phyloP scores from a whole-genome alignment of 2,329 filamentous ascomycete species.

The Curvularia eragrostidis region DNA sequence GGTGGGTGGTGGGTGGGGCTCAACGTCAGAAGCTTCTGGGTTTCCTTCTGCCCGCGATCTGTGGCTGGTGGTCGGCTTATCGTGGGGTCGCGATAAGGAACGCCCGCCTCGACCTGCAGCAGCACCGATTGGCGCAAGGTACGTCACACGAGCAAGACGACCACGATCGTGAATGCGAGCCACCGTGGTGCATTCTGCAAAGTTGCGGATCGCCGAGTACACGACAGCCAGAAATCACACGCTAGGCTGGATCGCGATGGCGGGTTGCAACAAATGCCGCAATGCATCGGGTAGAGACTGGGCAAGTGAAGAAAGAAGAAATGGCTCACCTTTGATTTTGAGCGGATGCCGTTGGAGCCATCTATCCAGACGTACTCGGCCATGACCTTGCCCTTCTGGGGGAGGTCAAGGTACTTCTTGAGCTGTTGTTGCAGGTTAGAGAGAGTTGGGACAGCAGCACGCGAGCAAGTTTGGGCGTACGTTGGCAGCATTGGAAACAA shows the following conservation, averaged over 20 bases:
- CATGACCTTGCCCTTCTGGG: slow-evolving; percentile 87
- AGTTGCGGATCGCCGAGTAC: slow-evolving; percentile 14
- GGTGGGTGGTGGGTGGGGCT: slow-evolving; percentile 5
- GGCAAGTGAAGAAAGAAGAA: background rate
- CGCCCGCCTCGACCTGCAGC: slow-evolving; percentile 19
- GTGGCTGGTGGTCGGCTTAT: slow-evolving; percentile 31
- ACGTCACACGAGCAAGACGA: slow-evolving; percentile 29
- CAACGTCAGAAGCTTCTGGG: slow-evolving; percentile 15
- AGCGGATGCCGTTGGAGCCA: slow-evolving; percentile 79
- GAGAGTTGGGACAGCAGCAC: slow-evolving; percentile 14
- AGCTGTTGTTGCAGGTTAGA: slow-evolving; percentile 64
- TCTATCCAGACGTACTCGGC: slow-evolving; percentile 99
- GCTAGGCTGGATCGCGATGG: slow-evolving; percentile 10
- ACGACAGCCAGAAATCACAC: slow-evolving; percentile 6
- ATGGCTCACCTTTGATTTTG: slow-evolving; percentile 88
- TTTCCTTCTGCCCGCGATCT: slow-evolving; percentile 20
- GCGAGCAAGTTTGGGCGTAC: slow-evolving; percentile 47
- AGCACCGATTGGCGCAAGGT: slow-evolving; percentile 29
- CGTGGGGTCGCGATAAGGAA: slow-evolving; percentile 43
- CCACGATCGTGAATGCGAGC: slow-evolving; percentile 16
- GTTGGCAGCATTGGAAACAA: slow-evolving; percentile 57
- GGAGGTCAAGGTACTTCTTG: slow-evolving; percentile 87
- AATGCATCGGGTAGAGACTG: slow-evolving; percentile 6
- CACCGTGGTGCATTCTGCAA: slow-evolving; percentile 12
- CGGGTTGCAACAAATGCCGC: slow-evolving; percentile 18